Conservation (phyloP, 805 yeast genomes). For the Starmerella potacharoeniae region DNA sequence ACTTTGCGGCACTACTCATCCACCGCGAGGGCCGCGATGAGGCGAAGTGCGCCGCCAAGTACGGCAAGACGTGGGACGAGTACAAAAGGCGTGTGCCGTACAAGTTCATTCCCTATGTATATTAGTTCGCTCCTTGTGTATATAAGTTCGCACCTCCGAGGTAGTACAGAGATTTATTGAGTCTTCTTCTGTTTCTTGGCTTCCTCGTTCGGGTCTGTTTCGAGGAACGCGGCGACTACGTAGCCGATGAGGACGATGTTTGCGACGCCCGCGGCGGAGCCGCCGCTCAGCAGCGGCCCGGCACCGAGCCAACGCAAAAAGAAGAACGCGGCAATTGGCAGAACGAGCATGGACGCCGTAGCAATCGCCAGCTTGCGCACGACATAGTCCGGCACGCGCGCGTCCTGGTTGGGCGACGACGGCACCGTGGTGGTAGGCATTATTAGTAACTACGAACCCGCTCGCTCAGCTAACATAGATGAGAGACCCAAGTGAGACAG, state of each 20-base stretch:
- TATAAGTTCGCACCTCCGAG: conserved; percentile 36
- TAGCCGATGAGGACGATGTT: conserved; percentile 57
- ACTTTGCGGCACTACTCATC: conserved; percentile 67
- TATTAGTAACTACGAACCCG: background rate
- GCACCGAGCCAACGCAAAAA: conserved; percentile 31
- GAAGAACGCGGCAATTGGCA: conserved; percentile 46
- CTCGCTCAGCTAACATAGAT: background rate
- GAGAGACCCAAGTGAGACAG: too few relatives aligned
- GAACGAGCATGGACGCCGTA: conserved; percentile 58
- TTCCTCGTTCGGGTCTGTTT: conserved; percentile 31
- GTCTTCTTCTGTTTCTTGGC: conserved; percentile 11
- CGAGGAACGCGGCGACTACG: conserved; percentile 59
- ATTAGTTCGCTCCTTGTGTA: conserved; percentile 57
- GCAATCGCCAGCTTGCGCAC: conserved; percentile 46
- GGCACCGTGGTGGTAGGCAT: conserved; percentile 1
- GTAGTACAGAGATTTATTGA: background rate
- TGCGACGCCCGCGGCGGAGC: conserved; percentile 61
- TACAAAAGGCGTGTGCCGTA: conserved; percentile 76
- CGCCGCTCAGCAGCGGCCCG: conserved; percentile 48
- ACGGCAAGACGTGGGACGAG: conserved; percentile 75
- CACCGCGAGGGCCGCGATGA: conserved; percentile 92
- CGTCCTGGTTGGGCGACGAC: background rate
- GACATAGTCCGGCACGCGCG: conserved; percentile 25
- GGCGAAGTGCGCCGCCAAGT: conserved; percentile 74
- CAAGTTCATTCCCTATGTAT: conserved; percentile 79